Evolutionary conservation across 2,329 filamentous ascomycete species (phyloP), one percentile per base, ranked within the genome.

Genomic region (Hortaea sp.): DNA sequence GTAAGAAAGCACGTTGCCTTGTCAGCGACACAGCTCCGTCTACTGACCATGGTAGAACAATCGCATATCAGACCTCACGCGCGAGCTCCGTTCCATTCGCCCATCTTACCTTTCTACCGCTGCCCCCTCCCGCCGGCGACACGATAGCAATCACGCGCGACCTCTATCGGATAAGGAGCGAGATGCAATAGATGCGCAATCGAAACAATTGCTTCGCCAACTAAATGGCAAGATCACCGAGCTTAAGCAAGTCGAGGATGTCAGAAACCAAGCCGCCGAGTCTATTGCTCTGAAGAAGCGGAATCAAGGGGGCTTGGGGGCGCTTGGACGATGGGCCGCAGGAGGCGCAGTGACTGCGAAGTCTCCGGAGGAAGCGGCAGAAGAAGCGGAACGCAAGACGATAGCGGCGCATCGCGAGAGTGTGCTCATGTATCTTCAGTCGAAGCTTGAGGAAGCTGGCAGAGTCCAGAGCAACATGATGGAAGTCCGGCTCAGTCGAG

Each of bases 21-120:
- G 11, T 13, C 10, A 20, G 39, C 41, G 44, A 44, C 43, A 34
- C 28, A 34, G 30, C 4, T 20, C 20, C 20, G 20, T 20, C 20
- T 38, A 29, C 43, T 41, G 60, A 49, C 57, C 10, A 29, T 27
- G 6, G 12, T 60, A 94, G 88, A 92, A 94, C 63, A 77, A 81
- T 6, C 88, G 94, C 63, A 94, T 97, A 50, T 69, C 78, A 50
- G 86, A 84, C 43, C 79, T 98, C 32, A 82, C 88, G 57, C 72
- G 72, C 54, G 87, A 95, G 60, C 82, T 98, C 13, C 81, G 79
- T 61, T 79, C 82, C 49, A 88, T 95, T 59, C 85, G 90, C 49
- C 86, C 88, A 57, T 81, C 88, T 49, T 98, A 98, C 69, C 85
- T 98, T 43, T 92, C 89, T 30, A 88, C 84, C 20, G 79, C 83